Evolutionary conservation across 2,329 filamentous ascomycete genomes (phyloP).

Genomic region (Tolypocladium guangdongense): DNA sequence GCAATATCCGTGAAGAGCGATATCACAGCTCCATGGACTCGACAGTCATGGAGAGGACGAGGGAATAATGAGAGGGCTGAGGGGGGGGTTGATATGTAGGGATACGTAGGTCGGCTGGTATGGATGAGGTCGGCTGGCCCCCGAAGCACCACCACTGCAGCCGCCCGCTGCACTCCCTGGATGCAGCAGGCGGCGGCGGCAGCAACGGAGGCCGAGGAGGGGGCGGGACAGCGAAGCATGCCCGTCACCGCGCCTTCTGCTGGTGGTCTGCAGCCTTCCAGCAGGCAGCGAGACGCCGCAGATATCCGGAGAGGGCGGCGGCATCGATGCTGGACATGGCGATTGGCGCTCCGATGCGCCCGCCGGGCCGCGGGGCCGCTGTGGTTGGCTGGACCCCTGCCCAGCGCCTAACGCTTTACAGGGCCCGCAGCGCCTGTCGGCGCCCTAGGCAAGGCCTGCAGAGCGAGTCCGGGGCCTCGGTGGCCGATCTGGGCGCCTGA

Average conservation of each 20-base stretch:
- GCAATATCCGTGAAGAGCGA: neutral
- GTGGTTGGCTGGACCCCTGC: neutral
- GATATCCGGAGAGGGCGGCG: neutral
- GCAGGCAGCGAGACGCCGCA: neutral
- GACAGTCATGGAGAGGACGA: neutral
- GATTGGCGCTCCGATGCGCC: neutral
- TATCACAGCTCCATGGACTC: neutral
- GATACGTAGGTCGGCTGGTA: too few relatives aligned
- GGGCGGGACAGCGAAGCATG: neutral
- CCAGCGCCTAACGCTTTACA: neutral
- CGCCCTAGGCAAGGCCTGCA: neutral
- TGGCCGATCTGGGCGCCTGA: neutral
- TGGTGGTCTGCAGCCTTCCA: neutral
- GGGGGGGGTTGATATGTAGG: neutral
- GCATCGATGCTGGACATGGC: neutral
- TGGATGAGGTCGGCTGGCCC: neutral
- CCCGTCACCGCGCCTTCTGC: neutral
- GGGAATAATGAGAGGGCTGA: neutral
- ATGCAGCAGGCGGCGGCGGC: neutral
- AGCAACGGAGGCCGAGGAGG: neutral
- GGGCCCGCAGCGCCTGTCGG: neutral
- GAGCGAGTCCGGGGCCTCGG: neutral
- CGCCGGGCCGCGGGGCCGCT: neutral
- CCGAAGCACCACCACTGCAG: neutral
- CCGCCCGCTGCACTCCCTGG: neutral